Conservation (phyloP, 305 asterid genomes). For the Rubia balearica region DNA sequence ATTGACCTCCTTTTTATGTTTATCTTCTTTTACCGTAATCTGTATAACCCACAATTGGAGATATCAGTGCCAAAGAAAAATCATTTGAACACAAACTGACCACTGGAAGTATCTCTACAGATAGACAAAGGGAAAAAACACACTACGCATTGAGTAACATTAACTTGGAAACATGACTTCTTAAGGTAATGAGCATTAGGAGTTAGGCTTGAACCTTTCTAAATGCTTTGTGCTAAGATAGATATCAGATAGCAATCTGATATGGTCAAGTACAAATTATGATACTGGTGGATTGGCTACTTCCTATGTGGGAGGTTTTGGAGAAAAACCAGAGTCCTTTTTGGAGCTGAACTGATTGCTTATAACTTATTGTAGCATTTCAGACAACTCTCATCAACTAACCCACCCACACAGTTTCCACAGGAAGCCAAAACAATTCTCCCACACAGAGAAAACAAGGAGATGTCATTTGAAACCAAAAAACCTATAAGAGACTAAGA, state of each 20-base stretch:
- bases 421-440: background rate
- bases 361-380: background rate
- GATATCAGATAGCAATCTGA: background rate
- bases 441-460: too few relatives aligned
- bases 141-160: background rate
- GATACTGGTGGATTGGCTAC: background rate
- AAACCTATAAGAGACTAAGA: background rate
- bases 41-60: conserved; percentile 34
- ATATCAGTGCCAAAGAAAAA: conserved; percentile 13
- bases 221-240: background rate
- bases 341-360: background rate
- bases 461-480: too few relatives aligned
- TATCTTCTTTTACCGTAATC: conserved; percentile 89
- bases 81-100: conserved; percentile 1
- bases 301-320: background rate
- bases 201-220: background rate
- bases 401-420: background rate
- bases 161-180: background rate
- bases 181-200: background rate
- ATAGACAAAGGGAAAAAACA: background rate
- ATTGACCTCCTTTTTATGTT: conserved; percentile 70
- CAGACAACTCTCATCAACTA: background rate
- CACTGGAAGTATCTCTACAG: background rate
- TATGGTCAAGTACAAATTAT: background rate
- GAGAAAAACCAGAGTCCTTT: background rate